Evolutionary conservation across 805 yeast species (phyloP), one percentile per base, ranked within the genome.

Genomic region (Maudiozyma saulgeensis): DNA sequence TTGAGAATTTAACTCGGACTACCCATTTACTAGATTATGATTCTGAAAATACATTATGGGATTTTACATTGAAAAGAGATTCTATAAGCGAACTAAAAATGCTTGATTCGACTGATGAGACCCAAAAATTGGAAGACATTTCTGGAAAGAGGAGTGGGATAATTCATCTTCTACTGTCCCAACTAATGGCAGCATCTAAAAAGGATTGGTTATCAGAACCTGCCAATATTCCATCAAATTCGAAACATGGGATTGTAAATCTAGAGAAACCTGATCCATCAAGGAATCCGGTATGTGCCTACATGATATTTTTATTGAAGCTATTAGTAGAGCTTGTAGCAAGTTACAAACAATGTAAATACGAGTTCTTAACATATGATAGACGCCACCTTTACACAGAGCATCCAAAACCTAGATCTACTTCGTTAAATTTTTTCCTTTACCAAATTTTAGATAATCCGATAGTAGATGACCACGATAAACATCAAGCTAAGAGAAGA

Each of bases 301-400:
- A 85, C 57, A 79, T 81, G 51, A 75, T 82, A 42, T 89, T 82
- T 62, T 65, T 90, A 44, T 67, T 90, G 39, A 86, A 81, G 55
- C 67, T 79, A 0, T 64, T 89, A 39, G 75, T 81, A 0, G 97
- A 90, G 56, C 67, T 88, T 7, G 64, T 90, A 7, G 78, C 82
- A 1, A 85, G 96, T 1, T 90, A 89, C 62, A 84, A 82, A 53
- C 82, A 81, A 53, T 79, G 89, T 46, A 90, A 90, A 62, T 74
- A 85, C 45, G 96, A 89, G 57, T 84, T 90, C 58, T 68, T 89
- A 49, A 81, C 91, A 0, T 90, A 79, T 56, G 80, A 91, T 1
- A 83, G 62, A 52, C 81, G 70, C 80, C 81, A 61, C 62, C 51
- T 51, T 48, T 58, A 47, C 59, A 58, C 61, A 48, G 77, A 69